Evolutionary conservation across 1,284 basidiomycete genomes (phyloP), one percentile per base, ranked within the genome.

Genomic region (Cutaneotrichosporon daszewskae): DNA sequence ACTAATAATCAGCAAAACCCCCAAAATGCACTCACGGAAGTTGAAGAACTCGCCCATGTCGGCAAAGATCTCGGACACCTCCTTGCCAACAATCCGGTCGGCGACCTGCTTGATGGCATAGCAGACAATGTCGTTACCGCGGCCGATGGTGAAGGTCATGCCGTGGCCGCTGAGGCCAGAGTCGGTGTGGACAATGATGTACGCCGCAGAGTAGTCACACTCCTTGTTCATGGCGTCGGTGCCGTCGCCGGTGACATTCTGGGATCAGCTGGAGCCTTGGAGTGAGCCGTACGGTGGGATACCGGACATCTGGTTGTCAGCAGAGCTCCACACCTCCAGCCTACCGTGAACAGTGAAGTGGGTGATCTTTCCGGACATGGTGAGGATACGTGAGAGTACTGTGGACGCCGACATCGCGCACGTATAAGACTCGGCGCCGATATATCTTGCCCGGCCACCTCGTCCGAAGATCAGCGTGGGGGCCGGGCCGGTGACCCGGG

Each of bases 91-190:
- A 8, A 96, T 77, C 16, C 85, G 80, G 54, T 79, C 77, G 1
- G 88, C 84, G 32, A 94, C 80, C 61, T 82, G 79, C 48, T 78
- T 74, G 62, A 94, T 89, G 2, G 88, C 85, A 39, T 75, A 75
- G 68, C 86, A 90, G 43, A 90, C 89, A 57, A 92, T 89, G 51
- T 96, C 92, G 65, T 92, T 96, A 20, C 90, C 90, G 31, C 89
- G 81, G 5, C 91, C 90, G 59, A 92, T 94, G n/a, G 90, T 94
- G 69, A 95, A 95, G 12, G 91, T 92, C 90, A 94, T 90, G 40
- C 91, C 90, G 59, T 88, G 82, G 24, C 90, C 89, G 41, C 82
- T 78, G 37, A 91, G 79, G 42, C 80, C 77, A 25, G 60, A 54
- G 39, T 66, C 60, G 5, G 90, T 91, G 57, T 80, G 74, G 44